These are phyloP conservation scores for Ilex paraguariensis DNA, from an alignment of 305 asterid species.

Conservation along the genomic window DNA sequence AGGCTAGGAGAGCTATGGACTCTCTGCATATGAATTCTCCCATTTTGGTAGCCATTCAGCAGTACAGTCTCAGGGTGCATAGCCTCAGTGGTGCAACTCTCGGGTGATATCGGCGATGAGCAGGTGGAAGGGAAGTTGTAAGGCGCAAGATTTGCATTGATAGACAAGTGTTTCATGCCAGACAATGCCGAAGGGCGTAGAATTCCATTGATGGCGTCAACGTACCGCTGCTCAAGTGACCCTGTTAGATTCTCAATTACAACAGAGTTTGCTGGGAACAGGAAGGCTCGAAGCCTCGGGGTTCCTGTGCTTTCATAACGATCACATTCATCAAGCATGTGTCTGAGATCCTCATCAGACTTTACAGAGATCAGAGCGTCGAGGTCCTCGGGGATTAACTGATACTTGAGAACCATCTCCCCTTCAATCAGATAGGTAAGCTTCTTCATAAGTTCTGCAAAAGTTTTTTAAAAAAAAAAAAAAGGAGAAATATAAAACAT, in stretches of 20 bases:
- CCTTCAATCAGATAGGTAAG: conserved; percentile 56
- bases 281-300: conserved; percentile 64
- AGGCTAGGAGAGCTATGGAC: no score
- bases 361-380: conserved; percentile 70
- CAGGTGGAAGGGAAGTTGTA: no score
- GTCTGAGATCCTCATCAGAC: conserved; percentile 62
- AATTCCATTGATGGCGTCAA: conserved; percentile 42
- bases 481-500: no score
- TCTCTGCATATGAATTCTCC: no score
- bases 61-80: no score
- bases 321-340: conserved; percentile 69
- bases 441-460: conserved; percentile 73
- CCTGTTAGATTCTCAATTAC: conserved; percentile 29
- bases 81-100: no score
- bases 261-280: conserved; percentile 46
- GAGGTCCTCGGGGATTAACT: conserved; percentile 64
- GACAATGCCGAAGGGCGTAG: no score
- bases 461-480: no score
- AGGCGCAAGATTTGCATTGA: no score
- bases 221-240: conserved; percentile 41
- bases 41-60: no score
- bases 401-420: conserved; percentile 71
- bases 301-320: conserved; percentile 40
- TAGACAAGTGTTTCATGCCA: no score
- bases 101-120: no score